Conservation (phyloP, 1,284 basidiomycete species). For the Sporisorium sorghi region DNA sequence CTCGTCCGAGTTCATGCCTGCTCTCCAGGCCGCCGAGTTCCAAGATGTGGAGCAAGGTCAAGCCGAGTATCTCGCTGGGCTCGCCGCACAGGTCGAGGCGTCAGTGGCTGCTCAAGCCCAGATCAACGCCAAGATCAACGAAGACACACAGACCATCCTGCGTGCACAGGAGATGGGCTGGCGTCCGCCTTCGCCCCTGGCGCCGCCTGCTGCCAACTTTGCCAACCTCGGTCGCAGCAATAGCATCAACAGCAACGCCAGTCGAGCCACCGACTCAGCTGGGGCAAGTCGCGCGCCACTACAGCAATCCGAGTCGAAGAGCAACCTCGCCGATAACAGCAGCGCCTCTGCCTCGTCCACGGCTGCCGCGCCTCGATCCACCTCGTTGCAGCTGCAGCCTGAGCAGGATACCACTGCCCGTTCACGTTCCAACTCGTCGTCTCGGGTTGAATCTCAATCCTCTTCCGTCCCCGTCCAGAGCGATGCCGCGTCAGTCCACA, state of each 20-base stretch:
- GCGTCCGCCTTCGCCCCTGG: constrained; percentile 45
- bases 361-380: background rate
- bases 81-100: constrained; percentile 46
- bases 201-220: constrained; percentile 12
- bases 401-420: background rate
- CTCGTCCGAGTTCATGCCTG: constrained; percentile 61
- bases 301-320: too few species aligned
- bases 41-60: constrained; percentile 54
- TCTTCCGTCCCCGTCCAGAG: constrained; percentile 3
- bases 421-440: constrained; percentile 14
- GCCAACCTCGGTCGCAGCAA: constrained; percentile 35
- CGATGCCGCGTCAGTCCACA: constrained; percentile 31
- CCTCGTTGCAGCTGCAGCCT: constrained; percentile 19
- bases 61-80: constrained; percentile 49
- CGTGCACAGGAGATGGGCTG: constrained; percentile 58
- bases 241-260: constrained; percentile 28
- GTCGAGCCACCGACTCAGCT: constrained; percentile 16
- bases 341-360: too few species aligned
- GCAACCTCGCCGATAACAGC: too few species aligned
- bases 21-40: constrained; percentile 55
- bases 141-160: constrained; percentile 44
- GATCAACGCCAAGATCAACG: constrained; percentile 46
- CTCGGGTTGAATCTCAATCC: constrained; percentile 1
- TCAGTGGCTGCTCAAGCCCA: constrained; percentile 42
- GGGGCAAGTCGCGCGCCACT: too few species aligned